Base-by-base conservation (phyloP, 2,329 filamentous ascomycete genomes). In the Macrophomina phaseolina region DNA sequence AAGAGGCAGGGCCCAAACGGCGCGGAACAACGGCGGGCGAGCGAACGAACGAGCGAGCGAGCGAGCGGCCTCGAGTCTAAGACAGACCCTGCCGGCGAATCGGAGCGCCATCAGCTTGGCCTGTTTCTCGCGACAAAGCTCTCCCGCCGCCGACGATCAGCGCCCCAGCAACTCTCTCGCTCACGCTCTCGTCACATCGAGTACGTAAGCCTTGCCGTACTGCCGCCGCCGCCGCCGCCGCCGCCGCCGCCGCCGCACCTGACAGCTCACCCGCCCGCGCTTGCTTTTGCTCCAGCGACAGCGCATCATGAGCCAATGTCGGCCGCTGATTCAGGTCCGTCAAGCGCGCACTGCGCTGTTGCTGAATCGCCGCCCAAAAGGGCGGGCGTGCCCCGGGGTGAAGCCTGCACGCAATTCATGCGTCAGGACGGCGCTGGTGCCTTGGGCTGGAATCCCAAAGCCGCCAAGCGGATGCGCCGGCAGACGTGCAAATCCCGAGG, bases 381-480 rank as follows among this genome's bases (percentile, higher is more conserved):
- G 4, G 30, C 62, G 49, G 49, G 62, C 49, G 49, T n/a, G 63
- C 63, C 12, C 42, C 11, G 38, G 64, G 53, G 46, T 66, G 45
- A 56, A 16, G 53, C 53, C 32, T 56, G 64, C 45, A 40, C 32
- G 52, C 42, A 55, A 58, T 66, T 49, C 45, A 46, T 49, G 53
- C 52, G 53, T 58, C 49, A 55, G 32, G 62, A 23, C 14, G 40
- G 32, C 51, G 23, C 40, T 46, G 62, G 62, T 65, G 62, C 62
- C 62, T 65, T 56, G 63, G 63, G 63, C 63, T 65, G 63, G 62
- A 64, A 64, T 56, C 38, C 62, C 28, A 32, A 53, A 64, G 62
- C 51, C n/a, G 63, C 63, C 63, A 56, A 56, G 63, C 63, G 51
- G 63, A 65, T 56, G 40, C 63, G 52, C 52, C 63, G 63, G 63